Conservation (phyloP, 768 basidiomycete species). For the Kwoniella europaea region DNA sequence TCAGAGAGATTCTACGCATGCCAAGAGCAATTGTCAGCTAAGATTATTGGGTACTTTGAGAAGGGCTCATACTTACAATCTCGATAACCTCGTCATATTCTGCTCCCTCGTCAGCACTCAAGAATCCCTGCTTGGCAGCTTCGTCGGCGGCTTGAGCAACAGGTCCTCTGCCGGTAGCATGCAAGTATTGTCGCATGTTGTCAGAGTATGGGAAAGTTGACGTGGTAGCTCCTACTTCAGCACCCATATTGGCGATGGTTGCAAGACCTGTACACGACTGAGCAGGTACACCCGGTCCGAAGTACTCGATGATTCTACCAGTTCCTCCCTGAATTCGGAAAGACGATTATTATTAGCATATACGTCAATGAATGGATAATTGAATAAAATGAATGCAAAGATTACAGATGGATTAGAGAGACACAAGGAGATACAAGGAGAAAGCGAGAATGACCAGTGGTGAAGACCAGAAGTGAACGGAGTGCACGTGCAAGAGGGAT, state of each 20-base stretch:
- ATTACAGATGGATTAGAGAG: neutral
- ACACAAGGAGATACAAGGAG: neutral
- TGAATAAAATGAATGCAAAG: no score
- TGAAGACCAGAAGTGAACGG: neutral
- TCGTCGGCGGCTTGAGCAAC: constrained; percentile 85
- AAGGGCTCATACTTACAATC: constrained; percentile 67
- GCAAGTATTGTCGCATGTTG: constrained; percentile 85
- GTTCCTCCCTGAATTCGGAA: constrained; percentile 78
- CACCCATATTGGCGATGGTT: constrained; percentile 98
- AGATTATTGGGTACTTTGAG: constrained; percentile 2
- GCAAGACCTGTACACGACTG: constrained; percentile 96
- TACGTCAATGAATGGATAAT: no score
- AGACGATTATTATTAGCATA: no score
- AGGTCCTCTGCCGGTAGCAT: constrained; percentile 82
- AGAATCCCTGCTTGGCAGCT: constrained; percentile 77
- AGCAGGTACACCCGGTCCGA: constrained; percentile 82
- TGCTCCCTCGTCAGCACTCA: constrained; percentile 80
- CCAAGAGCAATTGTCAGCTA: neutral
- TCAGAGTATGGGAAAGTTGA: constrained; percentile 95
- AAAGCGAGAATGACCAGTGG: neutral
- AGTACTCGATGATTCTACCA: constrained; percentile 94
- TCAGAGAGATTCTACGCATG: constrained; percentile 75
- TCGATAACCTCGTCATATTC: constrained; percentile 95
- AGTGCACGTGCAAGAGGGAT: no score
- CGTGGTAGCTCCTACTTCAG: constrained; percentile 99